phyloP scores from a whole-genome alignment of 2,329 filamentous ascomycete species.

The Pseudogymnoascus sp. region DNA sequence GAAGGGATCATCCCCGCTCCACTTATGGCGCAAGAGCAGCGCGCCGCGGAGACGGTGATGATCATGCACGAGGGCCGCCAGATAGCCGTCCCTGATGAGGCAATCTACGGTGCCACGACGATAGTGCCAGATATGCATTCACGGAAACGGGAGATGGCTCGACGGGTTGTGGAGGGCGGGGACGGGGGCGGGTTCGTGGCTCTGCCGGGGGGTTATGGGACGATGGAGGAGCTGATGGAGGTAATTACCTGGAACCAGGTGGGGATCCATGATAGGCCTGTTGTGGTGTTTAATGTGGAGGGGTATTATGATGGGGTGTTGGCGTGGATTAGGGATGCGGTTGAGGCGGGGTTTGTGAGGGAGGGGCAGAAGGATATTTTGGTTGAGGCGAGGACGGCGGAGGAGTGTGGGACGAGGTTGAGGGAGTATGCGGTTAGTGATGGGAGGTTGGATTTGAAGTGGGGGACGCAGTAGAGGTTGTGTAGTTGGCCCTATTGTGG shows the following conservation, averaged over 20 bases:
- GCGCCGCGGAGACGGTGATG: slow-evolving; percentile 54
- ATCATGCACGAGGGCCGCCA: slow-evolving; percentile 33
- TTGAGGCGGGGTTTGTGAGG: slow-evolving; percentile 67
- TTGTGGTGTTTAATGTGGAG: slow-evolving; percentile 76
- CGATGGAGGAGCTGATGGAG: slow-evolving; percentile 87
- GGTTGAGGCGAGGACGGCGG: slow-evolving; percentile 63
- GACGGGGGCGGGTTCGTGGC: slow-evolving; percentile 81
- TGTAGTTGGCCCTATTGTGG: background rate
- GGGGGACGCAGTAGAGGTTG: slow-evolving; percentile 37
- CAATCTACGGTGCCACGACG: slow-evolving; percentile 68
- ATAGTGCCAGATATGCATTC: slow-evolving; percentile 91
- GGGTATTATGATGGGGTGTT: slow-evolving; percentile 85
- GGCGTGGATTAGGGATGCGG: slow-evolving; percentile 68
- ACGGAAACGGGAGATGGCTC: slow-evolving; percentile 76
- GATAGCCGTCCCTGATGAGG: slow-evolving; percentile 31
- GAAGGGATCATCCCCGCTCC: slow-evolving; percentile 87
- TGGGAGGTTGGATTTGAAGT: slow-evolving; percentile 72
- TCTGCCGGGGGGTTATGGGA: slow-evolving; percentile 79
- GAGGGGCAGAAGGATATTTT: slow-evolving; percentile 65
- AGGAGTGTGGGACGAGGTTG: slow-evolving; percentile 63
- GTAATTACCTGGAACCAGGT: slow-evolving; percentile 87
- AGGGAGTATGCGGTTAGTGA: slow-evolving; percentile 66
- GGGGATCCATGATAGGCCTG: slow-evolving; percentile 72
- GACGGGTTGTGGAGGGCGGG: slow-evolving; percentile 68
- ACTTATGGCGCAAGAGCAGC: slow-evolving; percentile 47